A percentile compares a stretch with the other conserved stretches of the same genome.
phyloP scores from a whole-genome alignment of 257 asterid species.

The Parsonsia alboflavescens region DNA sequence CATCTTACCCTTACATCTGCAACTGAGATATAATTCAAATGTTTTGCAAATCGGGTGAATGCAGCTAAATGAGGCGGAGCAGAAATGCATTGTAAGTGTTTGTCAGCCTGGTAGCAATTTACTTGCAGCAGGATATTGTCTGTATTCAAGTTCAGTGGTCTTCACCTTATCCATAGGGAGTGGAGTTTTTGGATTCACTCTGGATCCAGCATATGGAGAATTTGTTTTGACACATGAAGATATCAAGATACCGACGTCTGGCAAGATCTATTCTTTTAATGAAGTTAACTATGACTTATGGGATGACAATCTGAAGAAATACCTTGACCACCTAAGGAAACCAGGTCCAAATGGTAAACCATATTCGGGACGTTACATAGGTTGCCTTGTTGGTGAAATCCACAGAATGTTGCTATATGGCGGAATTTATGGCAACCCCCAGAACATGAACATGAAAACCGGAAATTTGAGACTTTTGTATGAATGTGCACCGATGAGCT shows the following conservation, averaged over 20 bases:
- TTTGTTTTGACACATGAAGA: conserved; percentile 69
- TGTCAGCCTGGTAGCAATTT: conserved; percentile 90
- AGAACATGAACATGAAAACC: conserved; percentile 52
- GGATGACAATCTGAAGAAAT: conserved; percentile 60
- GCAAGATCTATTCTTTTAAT: conserved; percentile 70
- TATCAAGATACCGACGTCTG: conserved; percentile 54
- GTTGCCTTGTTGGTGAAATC: conserved; percentile 76
- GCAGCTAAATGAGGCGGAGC: conserved; percentile 57
- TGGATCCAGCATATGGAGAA: conserved; percentile 67
- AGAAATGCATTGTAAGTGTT: conserved; percentile 65
- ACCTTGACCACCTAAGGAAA: conserved; percentile 59
- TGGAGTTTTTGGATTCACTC: conserved; percentile 59
- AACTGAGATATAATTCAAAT: background rate
- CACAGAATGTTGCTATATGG: conserved; percentile 70
- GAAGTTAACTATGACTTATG: conserved; percentile 84
- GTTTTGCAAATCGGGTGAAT: background rate
- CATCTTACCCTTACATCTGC: background rate
- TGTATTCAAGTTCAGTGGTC: conserved; percentile 70
- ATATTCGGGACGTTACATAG: conserved; percentile 67
- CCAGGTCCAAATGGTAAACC: conserved; percentile 76
- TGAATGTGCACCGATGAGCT: conserved; percentile 91
- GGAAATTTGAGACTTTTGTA: conserved; percentile 75
- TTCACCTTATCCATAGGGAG: conserved; percentile 65
- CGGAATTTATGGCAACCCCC: conserved; percentile 76
- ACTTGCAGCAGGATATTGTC: conserved; percentile 82